These are phyloP conservation scores for Aspergillus conjunctus DNA, from an alignment of 495 filamentous ascomycete species.

Conservation along the genomic window DNA sequence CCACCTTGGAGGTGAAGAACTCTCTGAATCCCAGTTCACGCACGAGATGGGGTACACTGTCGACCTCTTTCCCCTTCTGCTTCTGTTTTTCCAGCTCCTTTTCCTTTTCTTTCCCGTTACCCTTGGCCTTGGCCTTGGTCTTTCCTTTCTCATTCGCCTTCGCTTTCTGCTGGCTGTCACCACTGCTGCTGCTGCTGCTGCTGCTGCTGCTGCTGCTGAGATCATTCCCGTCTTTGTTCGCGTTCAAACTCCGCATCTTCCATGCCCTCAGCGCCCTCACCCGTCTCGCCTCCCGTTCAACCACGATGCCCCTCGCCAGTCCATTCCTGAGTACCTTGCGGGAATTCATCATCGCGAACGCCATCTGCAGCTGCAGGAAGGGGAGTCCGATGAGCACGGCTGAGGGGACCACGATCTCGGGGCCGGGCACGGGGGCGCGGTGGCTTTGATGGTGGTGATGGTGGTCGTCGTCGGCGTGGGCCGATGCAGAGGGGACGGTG, in stretches of 20 bases:
- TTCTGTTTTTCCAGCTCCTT: neutral
- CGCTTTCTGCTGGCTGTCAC: neutral
- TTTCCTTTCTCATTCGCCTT: neutral
- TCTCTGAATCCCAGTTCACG: slow-evolving; percentile 18
- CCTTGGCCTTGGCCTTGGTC: neutral
- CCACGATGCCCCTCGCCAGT: slow-evolving; percentile 26
- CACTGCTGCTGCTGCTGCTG: neutral
- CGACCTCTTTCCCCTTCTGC: no score
- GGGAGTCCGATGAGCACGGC: slow-evolving; percentile 33
- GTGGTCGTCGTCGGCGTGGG: neutral
- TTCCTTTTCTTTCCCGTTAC: neutral
- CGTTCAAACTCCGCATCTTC: neutral
- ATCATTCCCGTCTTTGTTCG: neutral
- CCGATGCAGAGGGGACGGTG: slow-evolving; percentile 6
- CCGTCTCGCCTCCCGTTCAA: slow-evolving; percentile 34
- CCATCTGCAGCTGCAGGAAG: slow-evolving; percentile 20
- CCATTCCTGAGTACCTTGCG: slow-evolving; percentile 12
- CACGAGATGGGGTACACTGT: slow-evolving; percentile 6
- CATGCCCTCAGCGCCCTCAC: slow-evolving; percentile 26
- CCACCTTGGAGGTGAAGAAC: slow-evolving; percentile 4
- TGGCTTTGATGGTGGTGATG: neutral
- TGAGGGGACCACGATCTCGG: slow-evolving; percentile 23
- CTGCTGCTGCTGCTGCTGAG: neutral
- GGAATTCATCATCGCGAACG: slow-evolving; percentile 21
- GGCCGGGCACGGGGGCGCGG: slow-evolving; percentile 12